Evolutionary conservation across 177 flowering plant species (phyloP), one percentile per base, ranked within the genome.

Genomic region (Telopea speciosissima): DNA sequence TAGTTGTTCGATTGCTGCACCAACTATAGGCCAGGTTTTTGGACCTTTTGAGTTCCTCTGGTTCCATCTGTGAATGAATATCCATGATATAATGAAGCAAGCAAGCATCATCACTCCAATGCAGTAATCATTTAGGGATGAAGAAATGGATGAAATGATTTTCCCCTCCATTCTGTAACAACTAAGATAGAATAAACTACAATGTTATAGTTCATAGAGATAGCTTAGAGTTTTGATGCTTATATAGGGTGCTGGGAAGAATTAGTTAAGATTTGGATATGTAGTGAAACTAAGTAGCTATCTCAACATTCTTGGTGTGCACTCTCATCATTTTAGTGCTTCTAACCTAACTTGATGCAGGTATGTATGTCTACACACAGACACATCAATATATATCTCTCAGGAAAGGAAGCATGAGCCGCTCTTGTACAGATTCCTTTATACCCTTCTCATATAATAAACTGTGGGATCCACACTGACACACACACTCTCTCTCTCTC

Each of bases 21-120:
- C 99, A 0, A 95, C 76, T 3, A 95, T 25, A 0, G 99, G 99
- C 99, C 99, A 90, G 26, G 94, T 92, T 78, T 83, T 95, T 0
- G 99, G 99, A 40, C 97, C 96, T 66, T 68, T 86, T 16, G 71
- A 73, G 72, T 83, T 86, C 72, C 90, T 85, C 70, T 90, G 93
- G 70, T 62, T 80, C 91, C 90, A 88, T 75, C 97, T 76, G 71
- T 89, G 88, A 76, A 86, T 71, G 66, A 87, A 68, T 4, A 91
- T 69, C 96, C 91, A 91, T 33, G 89, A 81, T 62, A 79, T 16
- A 56, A 83, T 66, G 63, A 78, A 72, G 79, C 82, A 74, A 44
- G 72, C 74, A 59, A 85, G 13, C 49, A 81, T 31, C 72, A 75
- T n/a, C 0, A 76, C 62, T 63, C 80, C 79, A 75, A 80, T 62